These are phyloP conservation scores for Pleurotus citrinopileatus DNA, from an alignment of 768 basidiomycete genomes.

Conservation along the genomic window DNA sequence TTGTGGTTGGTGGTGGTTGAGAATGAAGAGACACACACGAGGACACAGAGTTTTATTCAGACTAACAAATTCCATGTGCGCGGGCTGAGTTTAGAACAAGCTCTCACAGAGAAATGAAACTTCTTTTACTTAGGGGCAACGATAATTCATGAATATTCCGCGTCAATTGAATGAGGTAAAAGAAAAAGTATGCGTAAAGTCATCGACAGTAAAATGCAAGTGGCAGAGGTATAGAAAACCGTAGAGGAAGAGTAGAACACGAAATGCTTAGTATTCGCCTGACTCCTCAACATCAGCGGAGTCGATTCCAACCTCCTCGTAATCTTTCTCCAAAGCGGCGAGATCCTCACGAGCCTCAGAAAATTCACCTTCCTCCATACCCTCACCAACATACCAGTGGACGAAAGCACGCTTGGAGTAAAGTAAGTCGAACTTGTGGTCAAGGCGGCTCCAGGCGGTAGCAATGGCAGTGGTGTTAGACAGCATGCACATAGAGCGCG, in stretches of 20 bases:
- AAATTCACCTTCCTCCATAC: constrained; percentile 99
- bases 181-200: constrained; percentile 26
- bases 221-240: neutral
- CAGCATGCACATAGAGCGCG: constrained; percentile 95
- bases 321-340: constrained; percentile 95
- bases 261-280: constrained; percentile 47
- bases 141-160: constrained; percentile 26
- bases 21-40: constrained; percentile 6
- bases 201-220: constrained; percentile 6
- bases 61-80: neutral
- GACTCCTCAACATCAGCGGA: constrained; percentile 68
- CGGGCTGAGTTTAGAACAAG: constrained; percentile 1
- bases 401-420: constrained; percentile 95
- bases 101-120: too few relatives aligned
- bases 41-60: constrained; percentile 3
- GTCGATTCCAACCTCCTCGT: constrained; percentile 85
- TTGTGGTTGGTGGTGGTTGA: constrained; percentile 17
- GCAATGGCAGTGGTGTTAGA: constrained; percentile 95
- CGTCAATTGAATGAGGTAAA: constrained; percentile 21
- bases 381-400: constrained; percentile 97
- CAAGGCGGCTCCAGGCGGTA: constrained; percentile 90
- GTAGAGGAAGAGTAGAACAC: neutral
- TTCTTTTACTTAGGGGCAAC: constrained; percentile 1
- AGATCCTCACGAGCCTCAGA: constrained; percentile 98
- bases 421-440: constrained; percentile 98